phyloP scores from a whole-genome alignment of 2,329 filamentous ascomycete species.

The Aspergillus sp. region DNA sequence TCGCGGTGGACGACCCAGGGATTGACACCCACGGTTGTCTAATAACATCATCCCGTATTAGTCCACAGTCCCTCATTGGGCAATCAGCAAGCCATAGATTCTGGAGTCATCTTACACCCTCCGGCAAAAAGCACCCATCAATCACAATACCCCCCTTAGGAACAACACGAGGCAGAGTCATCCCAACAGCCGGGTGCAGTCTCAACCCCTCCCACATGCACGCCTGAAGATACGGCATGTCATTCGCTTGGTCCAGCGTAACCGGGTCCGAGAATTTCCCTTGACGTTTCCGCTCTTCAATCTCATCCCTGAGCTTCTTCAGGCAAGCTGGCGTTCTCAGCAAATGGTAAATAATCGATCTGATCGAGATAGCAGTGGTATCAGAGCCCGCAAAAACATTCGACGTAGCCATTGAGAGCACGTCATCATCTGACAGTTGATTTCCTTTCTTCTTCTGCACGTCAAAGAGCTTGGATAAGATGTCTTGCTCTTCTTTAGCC shows the following conservation, averaged over 20 bases:
- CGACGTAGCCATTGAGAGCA: slow-evolving; percentile 30
- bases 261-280: slow-evolving; percentile 12
- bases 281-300: slow-evolving; percentile 1
- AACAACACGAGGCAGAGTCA: slow-evolving; percentile 27
- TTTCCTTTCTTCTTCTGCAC: slow-evolving; percentile 5
- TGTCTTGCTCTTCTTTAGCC: neutral
- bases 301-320: slow-evolving; percentile 3
- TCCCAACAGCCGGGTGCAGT: slow-evolving; percentile 31
- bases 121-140: slow-evolving; percentile 23
- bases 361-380: slow-evolving; percentile 34
- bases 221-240: slow-evolving; percentile 33
- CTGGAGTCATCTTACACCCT: slow-evolving; percentile 19
- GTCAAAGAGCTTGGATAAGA: neutral
- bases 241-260: slow-evolving; percentile 24
- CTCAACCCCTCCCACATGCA: slow-evolving; percentile 38
- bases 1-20: slow-evolving; percentile 37
- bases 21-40: slow-evolving; percentile 32
- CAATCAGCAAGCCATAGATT: too few relatives aligned
- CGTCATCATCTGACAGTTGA: slow-evolving; percentile 31
- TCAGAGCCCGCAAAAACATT: slow-evolving; percentile 39
- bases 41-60: neutral
- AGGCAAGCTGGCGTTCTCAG: slow-evolving; percentile 19
- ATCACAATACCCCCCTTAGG: slow-evolving; percentile 31
- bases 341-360: slow-evolving; percentile 37
- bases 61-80: too few relatives aligned